phyloP scores from a whole-genome alignment of 2,329 filamentous ascomycete species.

The Mycosphaerella arachidis region DNA sequence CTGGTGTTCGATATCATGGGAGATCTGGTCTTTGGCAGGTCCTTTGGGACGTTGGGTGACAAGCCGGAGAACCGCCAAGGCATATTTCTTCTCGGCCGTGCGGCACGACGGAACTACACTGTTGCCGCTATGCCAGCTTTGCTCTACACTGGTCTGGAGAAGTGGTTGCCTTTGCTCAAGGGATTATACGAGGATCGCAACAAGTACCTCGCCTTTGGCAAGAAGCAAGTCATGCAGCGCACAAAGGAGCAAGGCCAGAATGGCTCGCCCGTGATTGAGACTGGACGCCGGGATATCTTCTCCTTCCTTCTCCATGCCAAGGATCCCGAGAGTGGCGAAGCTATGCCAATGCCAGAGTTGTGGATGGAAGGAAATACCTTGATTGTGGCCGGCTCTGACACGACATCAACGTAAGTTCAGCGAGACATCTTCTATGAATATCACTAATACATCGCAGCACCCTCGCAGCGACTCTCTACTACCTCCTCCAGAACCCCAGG shows the following conservation, averaged over 20 bases:
- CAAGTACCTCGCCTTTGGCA: conserved; percentile 28
- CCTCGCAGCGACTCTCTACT: conserved; percentile 39
- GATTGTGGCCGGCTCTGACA: conserved; percentile 47
- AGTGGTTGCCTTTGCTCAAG: conserved; percentile 21
- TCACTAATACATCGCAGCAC: conserved; percentile 9
- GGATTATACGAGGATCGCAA: conserved; percentile 22
- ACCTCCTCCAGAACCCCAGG: conserved; percentile 39
- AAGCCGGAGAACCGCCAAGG: conserved; percentile 34
- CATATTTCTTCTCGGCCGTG: conserved; percentile 40
- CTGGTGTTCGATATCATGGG: conserved; percentile 51
- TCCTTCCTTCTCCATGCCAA: conserved; percentile 23
- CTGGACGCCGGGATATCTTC: conserved; percentile 26
- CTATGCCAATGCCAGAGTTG: conserved; percentile 39
- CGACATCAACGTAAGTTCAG: conserved; percentile 38
- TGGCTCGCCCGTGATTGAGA: conserved; percentile 14
- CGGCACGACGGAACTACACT: conserved; percentile 43
- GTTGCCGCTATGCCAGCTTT: conserved; percentile 32
- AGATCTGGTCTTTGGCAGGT: conserved; percentile 42
- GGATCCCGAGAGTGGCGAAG: conserved; percentile 39
- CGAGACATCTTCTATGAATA: conserved; percentile 18
- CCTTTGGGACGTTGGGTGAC: conserved; percentile 25
- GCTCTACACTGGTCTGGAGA: conserved; percentile 22
- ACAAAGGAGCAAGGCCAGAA: conserved; percentile 17
- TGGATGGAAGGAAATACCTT: conserved; percentile 48
- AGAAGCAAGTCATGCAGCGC: conserved; percentile 25